These are phyloP conservation scores for Alectoria sarmentosa DNA, from an alignment of 495 filamentous ascomycete species.

Conservation along the genomic window DNA sequence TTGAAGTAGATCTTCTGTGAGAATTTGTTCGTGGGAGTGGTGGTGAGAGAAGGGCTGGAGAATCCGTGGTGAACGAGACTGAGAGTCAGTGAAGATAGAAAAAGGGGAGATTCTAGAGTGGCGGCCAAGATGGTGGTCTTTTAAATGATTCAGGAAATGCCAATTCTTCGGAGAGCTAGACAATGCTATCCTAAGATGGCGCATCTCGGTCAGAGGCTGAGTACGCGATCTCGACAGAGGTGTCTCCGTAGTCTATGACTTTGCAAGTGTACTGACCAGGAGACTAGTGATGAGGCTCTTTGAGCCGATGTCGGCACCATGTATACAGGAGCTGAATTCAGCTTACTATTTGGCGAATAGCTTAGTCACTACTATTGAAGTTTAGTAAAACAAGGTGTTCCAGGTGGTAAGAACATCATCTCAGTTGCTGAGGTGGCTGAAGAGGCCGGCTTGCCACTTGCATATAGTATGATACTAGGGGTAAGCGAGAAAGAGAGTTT, in stretches of 20 bases:
- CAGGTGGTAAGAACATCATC: background rate
- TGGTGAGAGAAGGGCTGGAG: constrained; percentile 14
- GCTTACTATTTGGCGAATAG: background rate
- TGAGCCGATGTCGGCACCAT: background rate
- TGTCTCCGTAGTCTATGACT: background rate
- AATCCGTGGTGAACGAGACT: constrained; percentile 15
- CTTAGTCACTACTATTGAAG: background rate
- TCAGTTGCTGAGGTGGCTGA: constrained; percentile 6
- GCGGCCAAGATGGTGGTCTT: background rate
- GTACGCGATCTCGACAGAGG: constrained; percentile 1
- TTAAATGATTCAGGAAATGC: constrained; percentile 5
- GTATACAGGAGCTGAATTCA: constrained; percentile 1
- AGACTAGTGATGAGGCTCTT: background rate
- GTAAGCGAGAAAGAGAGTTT: constrained; percentile 5
- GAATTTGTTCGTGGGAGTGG: constrained; percentile 7
- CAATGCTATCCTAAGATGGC: background rate
- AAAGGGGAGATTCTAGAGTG: background rate
- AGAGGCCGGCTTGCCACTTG: background rate
- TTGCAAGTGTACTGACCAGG: constrained; percentile 3
- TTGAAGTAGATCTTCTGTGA: constrained; percentile 19
- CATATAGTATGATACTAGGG: background rate
- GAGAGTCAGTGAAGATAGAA: background rate
- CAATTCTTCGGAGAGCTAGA: background rate
- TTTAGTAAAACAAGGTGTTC: background rate
- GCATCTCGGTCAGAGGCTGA: background rate